These are phyloP conservation scores for Rugonectria rugulosa DNA, from an alignment of 2,329 filamentous ascomycete species.

Conservation along the genomic window DNA sequence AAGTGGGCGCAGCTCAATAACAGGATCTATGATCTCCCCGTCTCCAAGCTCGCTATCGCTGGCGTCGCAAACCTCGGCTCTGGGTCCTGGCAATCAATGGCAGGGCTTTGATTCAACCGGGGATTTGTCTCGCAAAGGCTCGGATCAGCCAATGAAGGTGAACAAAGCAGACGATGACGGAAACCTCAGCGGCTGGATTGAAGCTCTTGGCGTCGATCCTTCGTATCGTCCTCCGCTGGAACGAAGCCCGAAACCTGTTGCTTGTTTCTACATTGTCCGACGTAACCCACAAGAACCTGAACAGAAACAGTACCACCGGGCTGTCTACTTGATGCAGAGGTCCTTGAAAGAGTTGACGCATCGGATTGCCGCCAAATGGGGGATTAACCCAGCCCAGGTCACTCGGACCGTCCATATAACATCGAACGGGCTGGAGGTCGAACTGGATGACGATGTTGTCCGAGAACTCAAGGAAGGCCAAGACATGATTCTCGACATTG, in stretches of 20 bases:
- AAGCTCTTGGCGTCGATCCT: constrained; percentile 88
- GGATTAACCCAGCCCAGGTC: constrained; percentile 76
- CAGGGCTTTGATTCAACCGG: constrained; percentile 62
- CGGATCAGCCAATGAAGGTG: constrained; percentile 62
- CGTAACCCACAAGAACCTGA: constrained; percentile 58
- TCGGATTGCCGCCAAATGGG: constrained; percentile 80
- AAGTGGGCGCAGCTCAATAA: constrained; percentile 65
- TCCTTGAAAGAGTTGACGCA: constrained; percentile 77
- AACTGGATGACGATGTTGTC: constrained; percentile 91
- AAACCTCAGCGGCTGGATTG: constrained; percentile 82
- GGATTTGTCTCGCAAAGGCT: constrained; percentile 55
- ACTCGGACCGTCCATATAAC: constrained; percentile 76
- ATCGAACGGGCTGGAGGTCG: constrained; percentile 77
- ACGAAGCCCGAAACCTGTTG: constrained; percentile 73
- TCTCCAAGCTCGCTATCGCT: constrained; percentile 72
- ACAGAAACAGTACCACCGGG: constrained; percentile 74
- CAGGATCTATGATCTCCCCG: constrained; percentile 69
- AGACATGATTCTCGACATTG: constrained; percentile 82
- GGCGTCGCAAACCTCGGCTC: constrained; percentile 61
- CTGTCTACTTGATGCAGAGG: constrained; percentile 83
- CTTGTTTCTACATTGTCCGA: constrained; percentile 84
- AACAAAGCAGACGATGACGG: constrained; percentile 66
- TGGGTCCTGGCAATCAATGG: constrained; percentile 58
- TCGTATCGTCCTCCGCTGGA: constrained; percentile 83
- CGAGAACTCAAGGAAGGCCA: constrained; percentile 86